These are phyloP conservation scores for Zoysia japonica DNA, from an alignment of 176 grass and related monocot genomes.

Conservation along the genomic window DNA sequence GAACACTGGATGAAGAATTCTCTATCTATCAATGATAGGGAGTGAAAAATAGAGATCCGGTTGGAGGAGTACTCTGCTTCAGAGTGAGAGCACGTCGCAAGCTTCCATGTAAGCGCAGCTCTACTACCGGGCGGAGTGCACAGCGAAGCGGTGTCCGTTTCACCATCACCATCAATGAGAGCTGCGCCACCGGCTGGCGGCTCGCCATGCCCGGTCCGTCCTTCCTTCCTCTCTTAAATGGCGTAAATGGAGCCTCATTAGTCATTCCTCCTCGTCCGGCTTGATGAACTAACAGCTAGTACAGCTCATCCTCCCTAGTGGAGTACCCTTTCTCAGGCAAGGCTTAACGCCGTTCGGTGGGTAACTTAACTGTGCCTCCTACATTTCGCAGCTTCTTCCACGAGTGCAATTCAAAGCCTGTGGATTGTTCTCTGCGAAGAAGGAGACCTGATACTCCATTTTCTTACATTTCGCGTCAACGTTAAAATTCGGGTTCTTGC, in stretches of 20 bases:
- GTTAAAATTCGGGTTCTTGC: constrained; percentile 30
- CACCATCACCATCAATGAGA: constrained; percentile 44
- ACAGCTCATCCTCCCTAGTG: constrained; percentile 41
- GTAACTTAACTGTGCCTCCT: neutral
- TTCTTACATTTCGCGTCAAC: neutral
- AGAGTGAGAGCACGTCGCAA: neutral
- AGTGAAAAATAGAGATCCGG: too few species aligned
- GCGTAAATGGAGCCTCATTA: constrained; percentile 25
- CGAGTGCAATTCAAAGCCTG: neutral
- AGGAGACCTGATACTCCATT: constrained; percentile 15
- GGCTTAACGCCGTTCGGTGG: constrained; percentile 43
- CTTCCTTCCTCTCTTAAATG: constrained; percentile 24
- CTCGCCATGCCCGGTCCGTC: constrained; percentile 24
- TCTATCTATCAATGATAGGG: too few species aligned
- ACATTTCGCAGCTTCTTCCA: neutral
- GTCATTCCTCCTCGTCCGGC: neutral
- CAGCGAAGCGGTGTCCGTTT: constrained; percentile 46
- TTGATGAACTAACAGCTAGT: constrained; percentile 42
- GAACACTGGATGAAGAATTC: too few species aligned
- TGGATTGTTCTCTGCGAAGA: constrained; percentile 26
- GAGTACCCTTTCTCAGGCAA: constrained; percentile 8
- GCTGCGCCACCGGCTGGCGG: neutral
- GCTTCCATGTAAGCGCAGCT: constrained; percentile 41
- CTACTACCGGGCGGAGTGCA: neutral
- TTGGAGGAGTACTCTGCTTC: neutral